These are phyloP conservation scores for Scheffersomyces illinoinensis DNA, from an alignment of 1,139 yeast genomes.

Conservation along the genomic window DNA sequence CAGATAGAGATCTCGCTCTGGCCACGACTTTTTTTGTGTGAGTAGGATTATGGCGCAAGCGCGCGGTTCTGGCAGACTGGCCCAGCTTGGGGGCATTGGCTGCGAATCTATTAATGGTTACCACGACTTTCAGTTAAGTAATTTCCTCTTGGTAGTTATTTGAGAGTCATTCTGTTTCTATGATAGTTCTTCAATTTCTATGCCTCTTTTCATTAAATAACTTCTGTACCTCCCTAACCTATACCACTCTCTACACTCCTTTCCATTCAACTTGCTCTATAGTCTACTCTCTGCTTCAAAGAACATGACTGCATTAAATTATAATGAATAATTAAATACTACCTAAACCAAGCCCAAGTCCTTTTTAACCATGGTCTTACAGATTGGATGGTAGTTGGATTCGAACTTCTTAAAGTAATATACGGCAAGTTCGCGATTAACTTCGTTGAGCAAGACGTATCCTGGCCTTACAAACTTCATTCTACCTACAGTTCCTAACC, in stretches of 20 bases:
- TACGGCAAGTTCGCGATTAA: constrained; percentile 66
- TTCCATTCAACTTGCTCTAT: too few relatives aligned
- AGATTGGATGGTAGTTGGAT: constrained; percentile 78
- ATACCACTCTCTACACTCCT: too few relatives aligned
- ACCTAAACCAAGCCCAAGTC: constrained; percentile 47
- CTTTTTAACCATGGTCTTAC: constrained; percentile 74
- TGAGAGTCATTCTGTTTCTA: too few relatives aligned
- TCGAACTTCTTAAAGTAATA: constrained; percentile 61
- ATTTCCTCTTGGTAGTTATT: too few relatives aligned
- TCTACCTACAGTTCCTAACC: constrained; percentile 92
- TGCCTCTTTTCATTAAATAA: not conserved
- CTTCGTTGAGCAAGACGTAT: constrained; percentile 61
- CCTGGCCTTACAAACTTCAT: constrained; percentile 95
- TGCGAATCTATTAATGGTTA: not conserved
- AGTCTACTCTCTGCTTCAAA: too few relatives aligned
- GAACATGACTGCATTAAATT: not conserved
- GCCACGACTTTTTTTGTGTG: not conserved
- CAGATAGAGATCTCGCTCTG: not conserved
- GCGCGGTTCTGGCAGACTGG: not conserved
- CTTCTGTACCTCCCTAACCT: not conserved
- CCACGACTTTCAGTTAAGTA: not conserved
- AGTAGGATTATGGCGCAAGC: not conserved
- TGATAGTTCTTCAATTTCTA: not conserved
- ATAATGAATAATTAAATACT: not conserved
- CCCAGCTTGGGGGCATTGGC: not conserved